Evolutionary conservation across 148 eudicot species (phyloP).

Genomic region (Chenopodium formosanum): DNA sequence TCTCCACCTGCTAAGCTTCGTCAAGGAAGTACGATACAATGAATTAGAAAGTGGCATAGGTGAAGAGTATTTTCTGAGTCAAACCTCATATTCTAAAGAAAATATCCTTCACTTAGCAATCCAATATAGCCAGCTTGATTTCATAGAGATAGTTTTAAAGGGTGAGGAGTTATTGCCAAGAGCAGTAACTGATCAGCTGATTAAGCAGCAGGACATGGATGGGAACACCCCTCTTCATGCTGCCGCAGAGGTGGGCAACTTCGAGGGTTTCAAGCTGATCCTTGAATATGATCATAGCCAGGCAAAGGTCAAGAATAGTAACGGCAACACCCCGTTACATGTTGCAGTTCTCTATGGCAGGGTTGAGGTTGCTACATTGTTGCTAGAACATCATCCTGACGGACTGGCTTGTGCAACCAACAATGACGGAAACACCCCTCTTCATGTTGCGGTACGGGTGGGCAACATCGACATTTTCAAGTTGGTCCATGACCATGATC

Average conservation of each 20-base stretch:
- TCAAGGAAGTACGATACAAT: no score
- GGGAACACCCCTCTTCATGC: slow-evolving; percentile 4
- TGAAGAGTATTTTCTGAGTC: no score
- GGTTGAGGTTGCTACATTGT: neutral
- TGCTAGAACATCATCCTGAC: neutral
- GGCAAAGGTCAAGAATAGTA: neutral
- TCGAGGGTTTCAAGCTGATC: neutral
- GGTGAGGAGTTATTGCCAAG: neutral
- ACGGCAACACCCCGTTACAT: slow-evolving; percentile 8
- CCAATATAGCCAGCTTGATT: no score
- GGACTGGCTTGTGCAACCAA: neutral
- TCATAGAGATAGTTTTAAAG: no score
- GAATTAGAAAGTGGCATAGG: no score
- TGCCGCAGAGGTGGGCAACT: neutral
- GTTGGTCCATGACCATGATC: neutral
- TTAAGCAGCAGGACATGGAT: neutral
- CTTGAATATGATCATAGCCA: neutral
- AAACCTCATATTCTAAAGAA: no score
- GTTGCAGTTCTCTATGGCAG: neutral
- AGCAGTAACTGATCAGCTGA: neutral
- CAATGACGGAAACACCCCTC: neutral
- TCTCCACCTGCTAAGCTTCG: no score
- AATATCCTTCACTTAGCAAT: no score
- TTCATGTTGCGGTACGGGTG: neutral
- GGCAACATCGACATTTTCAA: neutral